phyloP scores from a whole-genome alignment of 257 asterid genomes.

The Misopates orontium region DNA sequence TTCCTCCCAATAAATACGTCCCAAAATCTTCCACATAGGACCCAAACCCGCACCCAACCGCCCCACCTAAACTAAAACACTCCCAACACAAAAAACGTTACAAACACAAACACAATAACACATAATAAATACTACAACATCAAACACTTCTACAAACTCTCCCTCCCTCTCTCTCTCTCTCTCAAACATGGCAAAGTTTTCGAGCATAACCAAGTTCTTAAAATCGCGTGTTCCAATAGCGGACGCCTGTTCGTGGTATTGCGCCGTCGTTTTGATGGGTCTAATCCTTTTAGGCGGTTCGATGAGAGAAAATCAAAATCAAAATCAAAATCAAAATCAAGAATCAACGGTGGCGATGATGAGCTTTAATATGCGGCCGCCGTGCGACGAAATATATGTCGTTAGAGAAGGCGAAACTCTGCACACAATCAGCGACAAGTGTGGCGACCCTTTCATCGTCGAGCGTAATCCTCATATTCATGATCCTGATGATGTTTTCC shows the following conservation, averaged over 20 bases:
- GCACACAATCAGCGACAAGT: conserved; percentile 22
- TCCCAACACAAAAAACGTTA: no score
- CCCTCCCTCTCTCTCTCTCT: neutral
- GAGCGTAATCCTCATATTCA: conserved; percentile 24
- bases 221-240: conserved; percentile 23
- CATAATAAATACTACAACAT: no score
- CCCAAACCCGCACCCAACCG: no score
- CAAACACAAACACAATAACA: no score
- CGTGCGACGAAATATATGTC: conserved; percentile 22
- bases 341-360: neutral
- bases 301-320: conserved; percentile 15
- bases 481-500: conserved; percentile 29
- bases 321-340: conserved; percentile 8
- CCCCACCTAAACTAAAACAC: no score
- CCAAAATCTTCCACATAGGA: no score
- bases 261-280: conserved; percentile 32
- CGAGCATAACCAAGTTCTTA: neutral
- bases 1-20: no score
- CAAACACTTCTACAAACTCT: no score
- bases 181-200: neutral
- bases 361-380: neutral
- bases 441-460: conserved; percentile 21
- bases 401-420: conserved; percentile 27
- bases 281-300: conserved; percentile 32
- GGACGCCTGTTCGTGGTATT: conserved; percentile 41